Conservation (phyloP, 805 yeast genomes). For the Lipomyces oligophaga region DNA sequence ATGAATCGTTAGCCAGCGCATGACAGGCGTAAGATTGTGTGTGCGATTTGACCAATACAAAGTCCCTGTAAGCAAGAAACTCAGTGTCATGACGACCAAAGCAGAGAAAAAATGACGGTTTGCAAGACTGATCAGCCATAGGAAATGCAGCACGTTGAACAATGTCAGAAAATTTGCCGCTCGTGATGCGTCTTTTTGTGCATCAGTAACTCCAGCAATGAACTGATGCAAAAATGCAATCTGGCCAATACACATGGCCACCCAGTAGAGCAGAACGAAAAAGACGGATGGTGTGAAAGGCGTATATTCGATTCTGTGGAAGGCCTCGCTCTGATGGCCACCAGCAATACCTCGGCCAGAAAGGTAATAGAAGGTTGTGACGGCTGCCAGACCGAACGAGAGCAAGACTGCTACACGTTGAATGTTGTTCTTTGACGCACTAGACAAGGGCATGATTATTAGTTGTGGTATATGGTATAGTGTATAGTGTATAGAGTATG, state of each 20-base stretch:
- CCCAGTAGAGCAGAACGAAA: constrained; percentile 53
- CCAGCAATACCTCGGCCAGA: constrained; percentile 51
- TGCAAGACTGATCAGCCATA: constrained; percentile 64
- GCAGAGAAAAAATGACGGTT: constrained; percentile 55
- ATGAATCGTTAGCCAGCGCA: constrained; percentile 56
- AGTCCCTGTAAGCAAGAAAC: constrained; percentile 58
- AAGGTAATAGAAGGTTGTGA: constrained; percentile 54
- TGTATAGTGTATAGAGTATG: too few relatives aligned
- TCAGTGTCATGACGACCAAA: constrained; percentile 55
- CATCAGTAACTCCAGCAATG: constrained; percentile 26
- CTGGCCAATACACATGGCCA: constrained; percentile 51
- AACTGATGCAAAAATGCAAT: constrained; percentile 37
- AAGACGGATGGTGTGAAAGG: constrained; percentile 58
- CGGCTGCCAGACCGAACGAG: constrained; percentile 54
- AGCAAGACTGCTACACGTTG: constrained; percentile 42
- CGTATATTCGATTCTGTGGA: constrained; percentile 44
- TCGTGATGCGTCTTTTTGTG: constrained; percentile 24
- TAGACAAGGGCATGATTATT: too few relatives aligned
- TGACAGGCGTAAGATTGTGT: constrained; percentile 49
- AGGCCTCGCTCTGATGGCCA: constrained; percentile 15
- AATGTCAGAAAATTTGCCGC: constrained; percentile 60
- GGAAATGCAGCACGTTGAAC: constrained; percentile 56
- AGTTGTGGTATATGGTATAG: too few relatives aligned
- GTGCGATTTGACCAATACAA: constrained; percentile 52
- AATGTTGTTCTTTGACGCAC: constrained; percentile 42